These are phyloP conservation scores for Sparassis latifolia DNA, from an alignment of 1,284 basidiomycete genomes.

Conservation along the genomic window DNA sequence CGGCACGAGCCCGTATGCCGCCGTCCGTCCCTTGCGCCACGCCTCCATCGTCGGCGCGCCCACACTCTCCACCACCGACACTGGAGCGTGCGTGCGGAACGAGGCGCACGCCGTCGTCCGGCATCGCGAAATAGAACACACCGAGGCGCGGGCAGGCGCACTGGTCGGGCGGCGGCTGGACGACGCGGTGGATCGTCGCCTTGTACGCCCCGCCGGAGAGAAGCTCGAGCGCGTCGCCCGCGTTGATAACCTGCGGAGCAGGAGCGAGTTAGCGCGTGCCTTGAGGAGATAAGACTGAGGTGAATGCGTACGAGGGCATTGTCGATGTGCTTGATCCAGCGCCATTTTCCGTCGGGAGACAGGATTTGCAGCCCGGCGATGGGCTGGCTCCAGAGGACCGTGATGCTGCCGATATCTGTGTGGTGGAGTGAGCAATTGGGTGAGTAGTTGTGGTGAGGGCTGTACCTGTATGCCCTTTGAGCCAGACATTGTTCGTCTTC, in stretches of 20 bases:
- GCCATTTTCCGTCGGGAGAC: slow-evolving; percentile 44
- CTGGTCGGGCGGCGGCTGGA: slow-evolving; percentile 45
- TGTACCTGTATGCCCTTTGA: slow-evolving; percentile 51
- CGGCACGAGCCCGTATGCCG: slow-evolving; percentile 30
- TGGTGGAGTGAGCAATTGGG: neutral
- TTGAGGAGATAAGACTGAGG: neutral
- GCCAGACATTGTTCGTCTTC: slow-evolving; percentile 48
- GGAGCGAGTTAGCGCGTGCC: neutral
- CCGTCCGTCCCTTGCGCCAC: slow-evolving; percentile 33
- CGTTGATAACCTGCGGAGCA: slow-evolving; percentile 30
- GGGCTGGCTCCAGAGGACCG: slow-evolving; percentile 54
- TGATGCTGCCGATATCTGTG: slow-evolving; percentile 49
- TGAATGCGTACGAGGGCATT: slow-evolving; percentile 40
- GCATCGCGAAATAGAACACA: slow-evolving; percentile 36
- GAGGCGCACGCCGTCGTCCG: slow-evolving; percentile 27
- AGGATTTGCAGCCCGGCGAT: slow-evolving; percentile 52
- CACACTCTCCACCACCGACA: slow-evolving; percentile 25
- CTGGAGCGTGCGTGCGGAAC: slow-evolving; percentile 24
- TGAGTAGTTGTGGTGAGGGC: neutral
- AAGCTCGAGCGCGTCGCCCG: slow-evolving; percentile 37
- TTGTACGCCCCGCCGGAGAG: slow-evolving; percentile 40
- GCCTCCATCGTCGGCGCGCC: slow-evolving; percentile 31
- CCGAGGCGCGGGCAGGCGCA: slow-evolving; percentile 35
- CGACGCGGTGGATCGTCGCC: slow-evolving; percentile 36
- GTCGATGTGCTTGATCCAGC: slow-evolving; percentile 52